Percentiles rank a stretch among this genome's conserved stretches.
These are phyloP conservation scores for Posidonia australis DNA, from an alignment of 106 monocot genomes.

Conservation along the genomic window DNA sequence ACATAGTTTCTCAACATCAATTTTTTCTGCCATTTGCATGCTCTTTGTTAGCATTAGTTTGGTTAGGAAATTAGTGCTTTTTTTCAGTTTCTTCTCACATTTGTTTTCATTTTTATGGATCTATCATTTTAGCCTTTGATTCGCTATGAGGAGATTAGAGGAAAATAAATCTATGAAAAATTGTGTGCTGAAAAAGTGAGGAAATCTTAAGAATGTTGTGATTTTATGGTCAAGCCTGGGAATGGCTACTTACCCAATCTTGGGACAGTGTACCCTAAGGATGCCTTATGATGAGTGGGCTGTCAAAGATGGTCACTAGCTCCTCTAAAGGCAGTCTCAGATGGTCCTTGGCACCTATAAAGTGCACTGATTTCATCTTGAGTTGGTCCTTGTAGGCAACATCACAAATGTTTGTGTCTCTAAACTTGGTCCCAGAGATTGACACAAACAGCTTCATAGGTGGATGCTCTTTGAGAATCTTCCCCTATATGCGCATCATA, in stretches of 20 bases:
- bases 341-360: constrained; percentile 68
- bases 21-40: too few species aligned
- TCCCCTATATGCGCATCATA: too few species aligned
- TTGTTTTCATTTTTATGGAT: too few species aligned
- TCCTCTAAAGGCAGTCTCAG: constrained; percentile 51
- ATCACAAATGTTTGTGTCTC: constrained; percentile 48
- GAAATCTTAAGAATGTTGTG: neutral
- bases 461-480: constrained; percentile 49
- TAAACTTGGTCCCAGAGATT: constrained; percentile 56
- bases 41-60: too few species aligned
- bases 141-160: too few species aligned
- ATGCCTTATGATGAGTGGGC: constrained; percentile 40
- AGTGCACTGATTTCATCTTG: constrained; percentile 49
- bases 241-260: constrained; percentile 49
- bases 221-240: too few species aligned
- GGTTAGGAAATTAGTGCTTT: too few species aligned
- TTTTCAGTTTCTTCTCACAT: too few species aligned
- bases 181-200: too few species aligned
- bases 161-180: too few species aligned
- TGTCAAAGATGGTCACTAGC: constrained; percentile 41
- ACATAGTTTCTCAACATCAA: neutral
- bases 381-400: constrained; percentile 50
- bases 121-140: too few species aligned
- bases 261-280: constrained; percentile 67
- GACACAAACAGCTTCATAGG: constrained; percentile 56